Percentiles rank a stretch among this genome's conserved stretches.
Conservation (phyloP, 805 yeast genomes). For the Ogataea trehaloabstinens region DNA sequence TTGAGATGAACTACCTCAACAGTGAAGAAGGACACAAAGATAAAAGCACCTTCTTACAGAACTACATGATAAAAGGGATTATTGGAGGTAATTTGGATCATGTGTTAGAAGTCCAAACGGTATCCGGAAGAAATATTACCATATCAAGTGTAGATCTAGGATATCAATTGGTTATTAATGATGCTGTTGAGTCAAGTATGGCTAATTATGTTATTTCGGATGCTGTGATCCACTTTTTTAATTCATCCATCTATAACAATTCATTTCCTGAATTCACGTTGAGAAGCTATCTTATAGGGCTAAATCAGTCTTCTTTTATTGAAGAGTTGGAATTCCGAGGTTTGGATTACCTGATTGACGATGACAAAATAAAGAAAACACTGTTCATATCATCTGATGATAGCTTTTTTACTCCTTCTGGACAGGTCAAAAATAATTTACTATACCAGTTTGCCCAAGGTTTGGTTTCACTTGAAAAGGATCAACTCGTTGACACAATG, state of each 20-base stretch:
- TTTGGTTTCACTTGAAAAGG: constrained; percentile 37
- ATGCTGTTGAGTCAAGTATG: constrained; percentile 28
- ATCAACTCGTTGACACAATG: constrained; percentile 44
- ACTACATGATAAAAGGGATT: constrained; percentile 39
- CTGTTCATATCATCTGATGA: constrained; percentile 50
- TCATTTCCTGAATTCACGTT: constrained; percentile 42
- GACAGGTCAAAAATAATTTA: constrained; percentile 32
- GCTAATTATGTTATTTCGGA: constrained; percentile 44
- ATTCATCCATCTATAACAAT: constrained; percentile 25
- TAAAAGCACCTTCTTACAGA: constrained; percentile 25
- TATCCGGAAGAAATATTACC: constrained; percentile 25
- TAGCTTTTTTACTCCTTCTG: constrained; percentile 31
- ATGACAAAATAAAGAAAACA: constrained; percentile 50
- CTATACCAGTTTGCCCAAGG: constrained; percentile 66
- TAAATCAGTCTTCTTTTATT: constrained; percentile 61
- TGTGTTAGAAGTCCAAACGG: constrained; percentile 19
- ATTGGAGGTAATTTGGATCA: constrained; percentile 41
- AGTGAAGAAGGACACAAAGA: constrained; percentile 32
- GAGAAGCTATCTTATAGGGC: constrained; percentile 56
- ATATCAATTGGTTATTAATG: constrained; percentile 34
- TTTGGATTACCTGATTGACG: constrained; percentile 55
- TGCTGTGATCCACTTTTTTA: constrained; percentile 51
- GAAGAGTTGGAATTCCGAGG: constrained; percentile 66
- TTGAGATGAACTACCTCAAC: constrained; percentile 45
- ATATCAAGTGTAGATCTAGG: constrained; percentile 32